These are phyloP conservation scores for Casuarina cunninghamiana DNA, from an alignment of 306 rosid species.

Conservation along the genomic window DNA sequence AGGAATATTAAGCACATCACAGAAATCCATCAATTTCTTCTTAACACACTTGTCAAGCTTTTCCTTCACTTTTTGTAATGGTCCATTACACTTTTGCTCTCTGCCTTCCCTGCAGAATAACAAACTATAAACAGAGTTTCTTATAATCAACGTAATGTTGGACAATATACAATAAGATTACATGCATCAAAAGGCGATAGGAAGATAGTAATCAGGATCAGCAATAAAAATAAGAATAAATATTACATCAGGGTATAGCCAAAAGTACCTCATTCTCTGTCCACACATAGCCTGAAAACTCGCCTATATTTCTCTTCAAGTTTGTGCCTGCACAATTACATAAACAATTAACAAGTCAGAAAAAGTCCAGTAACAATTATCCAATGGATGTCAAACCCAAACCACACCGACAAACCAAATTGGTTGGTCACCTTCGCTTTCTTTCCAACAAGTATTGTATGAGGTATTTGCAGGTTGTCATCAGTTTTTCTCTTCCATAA, in stretches of 20 bases:
- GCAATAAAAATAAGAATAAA: background rate
- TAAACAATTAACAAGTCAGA: constrained; percentile 20
- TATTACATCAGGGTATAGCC: background rate
- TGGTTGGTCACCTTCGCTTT: constrained; percentile 64
- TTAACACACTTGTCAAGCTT: constrained; percentile 89
- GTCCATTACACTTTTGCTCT: constrained; percentile 33
- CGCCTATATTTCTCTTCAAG: constrained; percentile 67
- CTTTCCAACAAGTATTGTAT: constrained; percentile 78
- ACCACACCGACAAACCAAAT: constrained; percentile 4
- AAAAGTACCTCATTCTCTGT: constrained; percentile 71
- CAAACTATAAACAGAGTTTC: constrained; percentile 15
- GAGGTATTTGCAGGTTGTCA: constrained; percentile 83
- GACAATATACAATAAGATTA: background rate
- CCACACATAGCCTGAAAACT: constrained; percentile 91
- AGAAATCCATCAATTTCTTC: constrained; percentile 81
- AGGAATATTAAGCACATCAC: constrained; percentile 87
- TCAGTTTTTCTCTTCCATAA: constrained; percentile 90
- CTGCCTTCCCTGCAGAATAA: constrained; percentile 63
- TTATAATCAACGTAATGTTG: background rate
- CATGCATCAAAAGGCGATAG: background rate
- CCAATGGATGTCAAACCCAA: background rate
- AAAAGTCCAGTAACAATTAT: background rate
- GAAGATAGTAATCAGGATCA: background rate
- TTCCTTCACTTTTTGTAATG: constrained; percentile 55
- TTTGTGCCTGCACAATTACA: constrained; percentile 55